Conservation (phyloP, 257 asterid species). For the Ehretia macrophylla region DNA sequence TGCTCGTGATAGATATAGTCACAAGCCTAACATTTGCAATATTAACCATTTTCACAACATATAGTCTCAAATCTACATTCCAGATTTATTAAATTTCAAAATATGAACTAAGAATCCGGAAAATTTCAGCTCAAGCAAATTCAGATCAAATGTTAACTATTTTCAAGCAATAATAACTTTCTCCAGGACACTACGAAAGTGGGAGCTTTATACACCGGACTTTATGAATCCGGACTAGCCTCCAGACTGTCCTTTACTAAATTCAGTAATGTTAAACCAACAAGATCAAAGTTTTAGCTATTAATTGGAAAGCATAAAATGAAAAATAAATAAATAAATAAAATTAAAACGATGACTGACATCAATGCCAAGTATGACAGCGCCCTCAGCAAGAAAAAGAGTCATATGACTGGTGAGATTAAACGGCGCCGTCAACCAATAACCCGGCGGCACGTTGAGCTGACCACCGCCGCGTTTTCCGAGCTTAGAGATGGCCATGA, state of each 20-base stretch:
- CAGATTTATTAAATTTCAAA: no score
- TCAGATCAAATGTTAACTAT: no score
- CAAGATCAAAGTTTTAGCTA: background rate
- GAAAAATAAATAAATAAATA: background rate
- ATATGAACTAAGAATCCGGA: background rate
- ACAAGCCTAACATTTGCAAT: no score
- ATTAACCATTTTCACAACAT: no score
- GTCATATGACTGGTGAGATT: slow-evolving; percentile 85
- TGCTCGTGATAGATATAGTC: no score
- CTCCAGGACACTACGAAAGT: no score
- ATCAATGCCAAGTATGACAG: slow-evolving; percentile 69
- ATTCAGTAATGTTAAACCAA: background rate
- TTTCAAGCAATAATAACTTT: no score
- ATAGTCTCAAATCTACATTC: no score
- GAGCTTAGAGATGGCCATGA: slow-evolving; percentile 52
- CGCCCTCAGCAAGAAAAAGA: slow-evolving; percentile 71
- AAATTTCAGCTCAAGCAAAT: background rate
- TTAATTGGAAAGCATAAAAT: background rate
- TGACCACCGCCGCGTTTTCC: slow-evolving; percentile 70
- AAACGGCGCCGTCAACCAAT: slow-evolving; percentile 85
- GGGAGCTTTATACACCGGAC: no score
- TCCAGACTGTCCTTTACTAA: background rate
- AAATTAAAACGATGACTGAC: slow-evolving; percentile 35
- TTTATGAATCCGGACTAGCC: no score
- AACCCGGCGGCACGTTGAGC: slow-evolving; percentile 74